phyloP scores from a whole-genome alignment of 176 grass and related monocot genomes.

The Pontederia crassipes region DNA sequence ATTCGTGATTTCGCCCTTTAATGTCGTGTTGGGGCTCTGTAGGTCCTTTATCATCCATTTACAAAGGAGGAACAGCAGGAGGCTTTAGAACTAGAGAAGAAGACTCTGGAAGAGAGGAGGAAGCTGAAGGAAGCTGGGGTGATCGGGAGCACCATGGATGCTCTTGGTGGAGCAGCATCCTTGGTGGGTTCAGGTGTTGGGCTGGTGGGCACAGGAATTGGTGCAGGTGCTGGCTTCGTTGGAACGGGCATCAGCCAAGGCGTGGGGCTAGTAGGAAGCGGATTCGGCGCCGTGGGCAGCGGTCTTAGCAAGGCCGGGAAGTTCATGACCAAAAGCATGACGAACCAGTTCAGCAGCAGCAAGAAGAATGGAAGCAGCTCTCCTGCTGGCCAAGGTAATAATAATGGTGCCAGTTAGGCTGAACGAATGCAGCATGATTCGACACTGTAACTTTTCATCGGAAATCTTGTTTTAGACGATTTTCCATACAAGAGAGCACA shows the following conservation, averaged over 20 bases:
- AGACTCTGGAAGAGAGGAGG: conserved; percentile 45
- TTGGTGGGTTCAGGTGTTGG: conserved; percentile 74
- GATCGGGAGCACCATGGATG: conserved; percentile 52
- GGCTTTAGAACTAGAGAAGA: conserved; percentile 84
- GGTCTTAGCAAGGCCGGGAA: conserved; percentile 69
- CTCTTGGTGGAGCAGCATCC: conserved; percentile 40
- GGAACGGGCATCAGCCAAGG: conserved; percentile 33
- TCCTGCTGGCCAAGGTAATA: background rate
- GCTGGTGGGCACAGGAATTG: conserved; percentile 53
- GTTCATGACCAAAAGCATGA: conserved; percentile 61
- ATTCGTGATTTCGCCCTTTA: no score
- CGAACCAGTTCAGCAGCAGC: conserved; percentile 57
- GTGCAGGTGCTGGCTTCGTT: conserved; percentile 14
- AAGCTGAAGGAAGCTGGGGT: conserved; percentile 56
- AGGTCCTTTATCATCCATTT: conserved; percentile 70
- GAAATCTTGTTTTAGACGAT: no score
- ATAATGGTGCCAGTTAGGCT: background rate
- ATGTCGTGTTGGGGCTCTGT: conserved; percentile 13
- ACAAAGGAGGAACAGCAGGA: conserved; percentile 56
- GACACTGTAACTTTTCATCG: no score
- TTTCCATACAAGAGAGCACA: no score
- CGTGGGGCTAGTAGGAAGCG: conserved; percentile 42
- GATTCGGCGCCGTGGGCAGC: conserved; percentile 56
- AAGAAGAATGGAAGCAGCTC: conserved; percentile 41
- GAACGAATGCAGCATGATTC: background rate